phyloP scores from a whole-genome alignment of 129 eudicot genomes.

The Arctium lappa region DNA sequence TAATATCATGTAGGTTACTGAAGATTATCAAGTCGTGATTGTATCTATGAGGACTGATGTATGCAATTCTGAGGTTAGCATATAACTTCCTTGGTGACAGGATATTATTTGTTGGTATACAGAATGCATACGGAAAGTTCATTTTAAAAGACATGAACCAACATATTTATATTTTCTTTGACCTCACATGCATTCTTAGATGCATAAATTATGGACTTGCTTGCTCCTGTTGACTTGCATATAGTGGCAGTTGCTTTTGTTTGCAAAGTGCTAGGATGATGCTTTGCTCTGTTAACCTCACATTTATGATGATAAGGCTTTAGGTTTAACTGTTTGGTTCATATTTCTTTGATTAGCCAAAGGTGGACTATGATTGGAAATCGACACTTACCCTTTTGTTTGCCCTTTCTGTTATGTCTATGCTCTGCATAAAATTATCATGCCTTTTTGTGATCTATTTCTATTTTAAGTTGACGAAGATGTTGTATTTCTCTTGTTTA shows the following conservation, averaged over 20 bases:
- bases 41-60: constrained; percentile 68
- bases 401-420: too few species aligned
- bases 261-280: too few species aligned
- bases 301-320: too few species aligned
- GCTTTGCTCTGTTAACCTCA: too few species aligned
- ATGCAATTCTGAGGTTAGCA: constrained; percentile 72
- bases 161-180: background rate
- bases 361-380: too few species aligned
- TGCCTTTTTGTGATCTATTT: background rate
- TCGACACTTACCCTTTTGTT: too few species aligned
- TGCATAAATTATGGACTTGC: too few species aligned
- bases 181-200: background rate
- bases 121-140: background rate
- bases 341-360: too few species aligned
- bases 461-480: background rate
- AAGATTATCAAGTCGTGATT: constrained; percentile 80
- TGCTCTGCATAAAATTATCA: background rate
- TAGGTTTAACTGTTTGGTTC: too few species aligned
- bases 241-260: too few species aligned
- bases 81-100: background rate
- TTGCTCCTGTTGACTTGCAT: too few species aligned
- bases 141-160: background rate
- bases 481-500: background rate
- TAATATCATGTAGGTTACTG: constrained; percentile 56
- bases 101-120: constrained; percentile 13